Conservation (phyloP, 2,329 filamentous ascomycete species). For the Cryphonectria nitschkei region DNA sequence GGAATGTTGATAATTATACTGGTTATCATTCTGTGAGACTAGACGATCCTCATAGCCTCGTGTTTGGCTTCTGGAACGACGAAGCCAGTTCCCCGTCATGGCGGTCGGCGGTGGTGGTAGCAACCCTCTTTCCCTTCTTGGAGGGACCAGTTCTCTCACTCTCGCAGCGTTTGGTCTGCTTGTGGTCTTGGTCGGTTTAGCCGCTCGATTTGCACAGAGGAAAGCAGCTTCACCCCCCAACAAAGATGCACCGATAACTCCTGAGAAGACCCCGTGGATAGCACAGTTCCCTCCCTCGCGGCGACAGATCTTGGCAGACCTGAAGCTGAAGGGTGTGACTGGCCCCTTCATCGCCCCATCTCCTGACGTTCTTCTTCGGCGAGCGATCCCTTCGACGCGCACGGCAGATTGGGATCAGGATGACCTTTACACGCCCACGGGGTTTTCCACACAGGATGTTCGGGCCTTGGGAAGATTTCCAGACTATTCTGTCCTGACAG, state of each 20-base stretch:
- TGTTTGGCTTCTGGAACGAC: neutral
- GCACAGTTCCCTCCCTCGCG: constrained; percentile 28
- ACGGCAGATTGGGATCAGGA: constrained; percentile 26
- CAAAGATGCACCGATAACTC: neutral
- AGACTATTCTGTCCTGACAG: constrained; percentile 75
- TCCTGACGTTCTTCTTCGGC: constrained; percentile 19
- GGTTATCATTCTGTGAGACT: neutral
- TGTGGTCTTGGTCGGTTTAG: constrained; percentile 16
- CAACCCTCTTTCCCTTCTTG: neutral
- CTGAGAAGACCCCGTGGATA: constrained; percentile 21
- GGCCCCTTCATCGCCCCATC: constrained; percentile 8
- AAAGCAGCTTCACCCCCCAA: neutral
- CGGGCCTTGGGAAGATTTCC: constrained; percentile 75
- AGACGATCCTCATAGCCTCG: neutral
- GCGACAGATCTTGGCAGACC: constrained; percentile 17
- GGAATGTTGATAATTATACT: too few species aligned
- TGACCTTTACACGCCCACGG: constrained; percentile 49
- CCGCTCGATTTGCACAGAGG: constrained; percentile 11
- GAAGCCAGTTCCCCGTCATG: constrained; percentile 12
- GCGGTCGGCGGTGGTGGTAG: neutral
- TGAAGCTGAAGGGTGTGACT: constrained; percentile 20
- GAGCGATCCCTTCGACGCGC: constrained; percentile 36
- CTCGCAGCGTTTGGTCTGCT: constrained; percentile 3
- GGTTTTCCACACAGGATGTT: constrained; percentile 72
- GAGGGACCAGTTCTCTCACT: neutral